Percentiles rank a stretch among this genome's conserved stretches.
Conservation (phyloP, 306 rosid genomes). For the Cyclanthera cordifolia region DNA sequence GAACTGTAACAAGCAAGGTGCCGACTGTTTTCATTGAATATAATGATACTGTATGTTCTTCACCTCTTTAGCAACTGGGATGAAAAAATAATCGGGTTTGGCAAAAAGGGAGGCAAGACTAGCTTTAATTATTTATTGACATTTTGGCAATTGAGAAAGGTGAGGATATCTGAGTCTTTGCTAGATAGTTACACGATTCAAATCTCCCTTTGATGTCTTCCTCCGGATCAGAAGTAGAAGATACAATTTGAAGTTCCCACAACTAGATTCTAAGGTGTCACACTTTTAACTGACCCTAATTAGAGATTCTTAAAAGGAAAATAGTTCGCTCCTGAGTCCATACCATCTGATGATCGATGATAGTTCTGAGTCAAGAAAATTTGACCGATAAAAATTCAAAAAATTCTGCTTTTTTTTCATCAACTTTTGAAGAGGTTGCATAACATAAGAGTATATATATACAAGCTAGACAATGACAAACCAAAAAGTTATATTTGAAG, state of each 20-base stretch:
- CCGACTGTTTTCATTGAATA: background rate
- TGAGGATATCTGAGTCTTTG: slow-evolving; percentile 1
- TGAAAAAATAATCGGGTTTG: background rate
- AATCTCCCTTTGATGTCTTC: background rate
- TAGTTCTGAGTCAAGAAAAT: background rate
- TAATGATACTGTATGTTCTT: background rate
- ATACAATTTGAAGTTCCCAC: background rate
- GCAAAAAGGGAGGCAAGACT: background rate
- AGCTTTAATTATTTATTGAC: background rate
- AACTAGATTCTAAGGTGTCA: background rate
- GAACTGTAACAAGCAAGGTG: background rate
- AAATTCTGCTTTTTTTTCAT: background rate
- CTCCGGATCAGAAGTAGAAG: slow-evolving; percentile 1
- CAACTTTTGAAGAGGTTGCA: background rate
- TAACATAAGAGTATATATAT: background rate
- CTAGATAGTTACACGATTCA: background rate
- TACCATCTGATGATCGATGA: background rate
- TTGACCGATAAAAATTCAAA: background rate
- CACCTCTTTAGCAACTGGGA: background rate
- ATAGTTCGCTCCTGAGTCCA: background rate
- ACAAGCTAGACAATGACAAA: background rate
- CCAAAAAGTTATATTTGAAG: slow-evolving; percentile 3
- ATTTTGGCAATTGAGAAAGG: background rate
- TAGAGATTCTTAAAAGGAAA: background rate
- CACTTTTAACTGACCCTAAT: background rate